Percentiles rank a stretch among this genome's conserved stretches.
Conservation (phyloP, 2,329 filamentous ascomycete genomes). For the Meredithiella fracta region DNA sequence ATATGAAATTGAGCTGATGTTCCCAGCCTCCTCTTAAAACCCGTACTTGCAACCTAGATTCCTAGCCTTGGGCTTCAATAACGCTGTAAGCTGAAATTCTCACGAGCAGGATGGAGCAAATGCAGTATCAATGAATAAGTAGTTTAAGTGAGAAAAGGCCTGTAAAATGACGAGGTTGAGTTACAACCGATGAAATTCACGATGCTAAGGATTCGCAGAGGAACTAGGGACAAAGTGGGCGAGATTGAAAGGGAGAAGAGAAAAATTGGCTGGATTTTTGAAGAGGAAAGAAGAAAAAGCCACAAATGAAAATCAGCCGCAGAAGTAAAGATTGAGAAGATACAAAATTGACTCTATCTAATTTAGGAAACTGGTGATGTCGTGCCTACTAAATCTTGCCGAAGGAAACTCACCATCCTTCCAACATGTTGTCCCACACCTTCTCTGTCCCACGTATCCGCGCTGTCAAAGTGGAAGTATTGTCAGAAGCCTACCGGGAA, state of each 20-base stretch:
- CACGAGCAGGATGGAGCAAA: background rate
- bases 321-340: background rate
- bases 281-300: background rate
- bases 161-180: background rate
- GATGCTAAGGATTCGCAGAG: background rate
- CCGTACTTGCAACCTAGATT: background rate
- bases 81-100: background rate
- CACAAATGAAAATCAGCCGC: background rate
- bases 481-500: background rate
- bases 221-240: background rate
- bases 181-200: slow-evolving; percentile 5
- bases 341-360: background rate
- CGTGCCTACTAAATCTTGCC: too few species aligned
- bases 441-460: too few species aligned
- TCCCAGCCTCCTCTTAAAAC: background rate
- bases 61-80: background rate
- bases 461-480: too few species aligned
- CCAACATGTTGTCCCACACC: too few species aligned
- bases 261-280: background rate
- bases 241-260: background rate
- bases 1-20: background rate
- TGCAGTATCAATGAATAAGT: background rate
- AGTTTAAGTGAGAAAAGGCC: background rate
- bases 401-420: too few species aligned
- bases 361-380: too few species aligned